Base-by-base conservation (phyloP, 768 basidiomycete genomes). In the Phaeolepiota aurea region DNA sequence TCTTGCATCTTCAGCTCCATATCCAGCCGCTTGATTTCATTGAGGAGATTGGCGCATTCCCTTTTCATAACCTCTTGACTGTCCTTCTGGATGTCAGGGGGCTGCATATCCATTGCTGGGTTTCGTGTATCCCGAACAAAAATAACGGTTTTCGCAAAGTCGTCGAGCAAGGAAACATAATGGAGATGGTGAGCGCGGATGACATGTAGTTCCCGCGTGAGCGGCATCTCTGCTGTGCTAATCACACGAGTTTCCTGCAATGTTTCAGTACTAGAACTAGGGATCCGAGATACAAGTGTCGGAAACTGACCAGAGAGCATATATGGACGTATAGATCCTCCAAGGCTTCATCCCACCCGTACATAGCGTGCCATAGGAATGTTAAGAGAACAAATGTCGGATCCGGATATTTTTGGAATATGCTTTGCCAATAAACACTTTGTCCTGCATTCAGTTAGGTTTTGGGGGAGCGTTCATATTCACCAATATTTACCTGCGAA, bases 111-210 rank as follows among this genome's bases (percentile, higher is more conserved):
- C 67, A 79, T 64, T 14, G 71, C 72, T 1, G 77, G 80, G 48
- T 78, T 78, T 19, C 50, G 54, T 0, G 73, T 75, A 3, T 68
- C 59, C 20, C 50, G 48, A 13, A 81, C 58, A 44, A 82, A 82
- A 1, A 46, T 13, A 25, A 80, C 68, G 2, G 74, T 63, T 48
- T 77, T 74, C 4, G 51, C 52, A 46, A 79, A 78, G 44, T 79
- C 74, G 12, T 69, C 63, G 3, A 81, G 62, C 12, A 82, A 65
- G 5, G 71, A 68, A 4, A 63, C 59, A 53, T 80, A 77, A 54
- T 77, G 74, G 2, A 82, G 63, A 21, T 73, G 67, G 45, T 80
- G 77, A 0, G 78, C 79, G 25, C 73, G 74, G 43, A 82, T 63
- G 45, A 74, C 59, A 45, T 82, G 76, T 31, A 81, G 61, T 37